Base-by-base conservation (phyloP, 2,329 filamentous ascomycete genomes). In the Diatrype stigma region DNA sequence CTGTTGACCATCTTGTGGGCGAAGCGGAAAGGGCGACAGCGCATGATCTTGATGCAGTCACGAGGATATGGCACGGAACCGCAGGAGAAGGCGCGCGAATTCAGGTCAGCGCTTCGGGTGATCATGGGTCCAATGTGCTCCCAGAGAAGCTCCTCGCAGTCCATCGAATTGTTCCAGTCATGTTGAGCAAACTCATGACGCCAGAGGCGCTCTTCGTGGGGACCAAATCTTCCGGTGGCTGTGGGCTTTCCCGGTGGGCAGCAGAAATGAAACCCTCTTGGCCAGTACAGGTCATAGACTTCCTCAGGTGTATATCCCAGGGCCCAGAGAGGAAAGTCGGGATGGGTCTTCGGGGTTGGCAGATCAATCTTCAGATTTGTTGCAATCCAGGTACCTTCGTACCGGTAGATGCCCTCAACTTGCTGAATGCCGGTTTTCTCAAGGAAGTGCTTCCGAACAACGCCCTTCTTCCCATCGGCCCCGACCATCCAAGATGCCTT, bases 201-300 rank as follows among this genome's bases (percentile, higher is more conserved):
- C 73, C 73, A 76, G 2, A 76, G 63, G 34, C 72, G 63, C 26
- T 72, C 70, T 12, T 59, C 53, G 3, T 63, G 56, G 1, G 63
- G 68, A 0, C 75, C 75, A 52, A 78, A 77, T 26, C 73, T 64
- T 3, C 73, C 75, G 45, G 68, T 69, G 0, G 73, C 75, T 2
- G 73, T 63, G 2, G 76, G 70, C 38, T 71, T 66, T 2, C 64
- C 60, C 0, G 71, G 70, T 32, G 73, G 70, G 53, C 70, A 70
- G 46, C 71, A 67, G 51, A 78, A 79, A 14, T 72, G 70, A 56
- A 73, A 76, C 1, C 68, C 64, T 4, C 35, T 54, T 0, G 76
- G 76, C 59, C 73, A 79, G 56, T 75, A 79, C 1, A 70, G 51
- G 49, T 78, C 71, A 50, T 77, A 77, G 0, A 78, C 73, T 19